Conservation (phyloP, 73 alveolate species). For the Tetrahymena elliotti region DNA sequence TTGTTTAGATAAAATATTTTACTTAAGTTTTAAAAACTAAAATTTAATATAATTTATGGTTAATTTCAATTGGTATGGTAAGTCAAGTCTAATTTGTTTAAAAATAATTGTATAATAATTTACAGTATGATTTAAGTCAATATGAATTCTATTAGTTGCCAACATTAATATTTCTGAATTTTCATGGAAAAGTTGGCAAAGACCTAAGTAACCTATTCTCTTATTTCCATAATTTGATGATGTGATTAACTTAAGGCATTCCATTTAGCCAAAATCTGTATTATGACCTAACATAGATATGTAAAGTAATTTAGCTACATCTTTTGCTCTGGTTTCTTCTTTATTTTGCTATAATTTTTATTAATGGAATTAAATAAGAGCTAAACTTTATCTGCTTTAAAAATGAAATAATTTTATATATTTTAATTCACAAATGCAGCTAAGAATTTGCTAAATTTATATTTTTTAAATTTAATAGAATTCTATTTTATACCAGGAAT, state of each 20-base stretch:
- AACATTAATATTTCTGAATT: constrained; percentile 95
- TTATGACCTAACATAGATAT: constrained; percentile 85
- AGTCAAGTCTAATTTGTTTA: neutral
- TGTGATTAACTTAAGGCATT: constrained; percentile 95
- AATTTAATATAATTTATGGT: too few species aligned
- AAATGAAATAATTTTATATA: neutral
- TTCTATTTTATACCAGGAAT: constrained; percentile 64
- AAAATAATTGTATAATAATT: neutral
- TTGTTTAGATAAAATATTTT: neutral
- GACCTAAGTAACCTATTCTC: constrained; percentile 98
- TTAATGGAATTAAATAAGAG: neutral
- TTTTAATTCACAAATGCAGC: too few species aligned
- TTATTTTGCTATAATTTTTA: constrained; percentile 65
- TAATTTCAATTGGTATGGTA: neutral
- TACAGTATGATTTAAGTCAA: constrained; percentile 70
- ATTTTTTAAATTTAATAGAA: too few species aligned
- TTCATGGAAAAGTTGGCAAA: constrained; percentile 96
- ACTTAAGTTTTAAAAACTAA: neutral
- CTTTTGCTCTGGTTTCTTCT: constrained; percentile 82
- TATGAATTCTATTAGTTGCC: constrained; percentile 86
- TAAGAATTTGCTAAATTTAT: too few species aligned
- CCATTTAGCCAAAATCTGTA: constrained; percentile 82
- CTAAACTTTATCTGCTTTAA: neutral
- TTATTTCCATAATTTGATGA: constrained; percentile 93
- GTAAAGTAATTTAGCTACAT: constrained; percentile 92